Base-by-base conservation (phyloP, 148 eudicot genomes). In the Silene latifolia region DNA sequence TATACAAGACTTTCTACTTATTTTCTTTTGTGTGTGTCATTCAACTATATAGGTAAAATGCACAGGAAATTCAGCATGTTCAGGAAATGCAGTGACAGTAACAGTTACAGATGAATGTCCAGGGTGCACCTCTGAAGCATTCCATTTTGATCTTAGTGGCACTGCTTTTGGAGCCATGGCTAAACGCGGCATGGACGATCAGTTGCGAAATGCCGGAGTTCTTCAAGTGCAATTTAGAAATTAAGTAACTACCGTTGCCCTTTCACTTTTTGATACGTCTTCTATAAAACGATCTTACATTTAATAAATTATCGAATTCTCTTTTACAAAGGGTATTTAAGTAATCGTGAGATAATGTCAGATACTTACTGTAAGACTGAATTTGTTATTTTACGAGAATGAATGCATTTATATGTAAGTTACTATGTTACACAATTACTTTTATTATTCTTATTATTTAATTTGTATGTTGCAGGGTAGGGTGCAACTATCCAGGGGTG, bases 151-250 rank as follows among this genome's bases (percentile, higher is more conserved):
- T 69, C 65, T 93, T 47, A 93, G 98, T 69, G 97, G 97, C 9
- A 82, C 87, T 18, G 84, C 98, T 35, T 93, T 89, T 29, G 97
- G 94, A 32, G 87, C 89, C 68, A 82, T 93, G 94, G 98, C 97
- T 6, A 63, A 53, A 3, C 72, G 85, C 1, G 84, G 88, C 65
- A 84, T 78, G n/a, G 86, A 74, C 15, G 75, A 85, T 0, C 79
- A 82, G 39, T 76, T 93, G 12, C 91, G 93, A 17, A 61, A 87
- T 25, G 87, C 78, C 6, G 98, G 98, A 11, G 69, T 74, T 48
- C 75, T 91, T 24, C 77, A 83, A 20, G 67, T 93, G 11, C 89
- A 85, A 60, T 86, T 77, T 68, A 63, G 66, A 66, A n/a, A n/a
- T n/a, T n/a, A 83, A 87, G 98, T 90, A 69, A 19, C 2, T 24